Evolutionary conservation across 2,329 filamentous ascomycete genomes (phyloP).

Genomic region (Alternaria triticina): DNA sequence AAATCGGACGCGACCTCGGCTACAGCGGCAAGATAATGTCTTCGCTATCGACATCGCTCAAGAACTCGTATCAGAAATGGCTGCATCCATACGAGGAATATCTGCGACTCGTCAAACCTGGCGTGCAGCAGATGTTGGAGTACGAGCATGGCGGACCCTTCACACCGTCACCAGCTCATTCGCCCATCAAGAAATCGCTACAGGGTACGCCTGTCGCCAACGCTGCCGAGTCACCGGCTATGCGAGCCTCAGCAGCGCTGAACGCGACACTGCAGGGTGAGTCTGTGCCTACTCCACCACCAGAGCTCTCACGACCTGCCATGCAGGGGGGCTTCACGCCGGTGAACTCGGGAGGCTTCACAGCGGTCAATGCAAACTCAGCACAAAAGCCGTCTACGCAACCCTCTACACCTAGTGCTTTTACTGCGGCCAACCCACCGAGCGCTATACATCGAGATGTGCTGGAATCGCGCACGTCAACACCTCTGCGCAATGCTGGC

Average conservation of each 20-base stretch:
- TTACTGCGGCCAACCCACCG: constrained; percentile 64
- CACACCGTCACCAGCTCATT: constrained; percentile 77
- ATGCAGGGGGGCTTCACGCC: constrained; percentile 71
- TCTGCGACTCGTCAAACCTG: constrained; percentile 85
- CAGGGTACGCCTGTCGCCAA: constrained; percentile 58
- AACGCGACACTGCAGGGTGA: constrained; percentile 60
- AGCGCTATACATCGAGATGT: constrained; percentile 60
- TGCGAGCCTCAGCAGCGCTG: constrained; percentile 62
- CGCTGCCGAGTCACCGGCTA: constrained; percentile 71
- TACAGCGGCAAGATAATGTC: constrained; percentile 99
- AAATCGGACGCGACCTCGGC: constrained; percentile 93
- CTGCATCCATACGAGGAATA: constrained; percentile 97
- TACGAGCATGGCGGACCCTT: constrained; percentile 90
- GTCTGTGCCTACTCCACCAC: constrained; percentile 35
- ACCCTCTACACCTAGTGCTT: constrained; percentile 46
- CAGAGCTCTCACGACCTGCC: constrained; percentile 66
- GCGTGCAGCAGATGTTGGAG: constrained; percentile 95
- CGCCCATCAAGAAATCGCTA: constrained; percentile 68
- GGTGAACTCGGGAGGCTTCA: constrained; percentile 70
- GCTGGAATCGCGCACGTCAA: constrained; percentile 61
- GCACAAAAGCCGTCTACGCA: constrained; percentile 28
- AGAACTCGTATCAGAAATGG: constrained; percentile 98
- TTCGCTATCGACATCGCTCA: constrained; percentile 93
- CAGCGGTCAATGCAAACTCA: constrained; percentile 65
- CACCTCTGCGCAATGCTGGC: constrained; percentile 65